A percentile compares a stretch with the other conserved stretches of the same genome.
Evolutionary conservation across 2,329 filamentous ascomycete species (phyloP).

Genomic region (Beauveria bassiana): DNA sequence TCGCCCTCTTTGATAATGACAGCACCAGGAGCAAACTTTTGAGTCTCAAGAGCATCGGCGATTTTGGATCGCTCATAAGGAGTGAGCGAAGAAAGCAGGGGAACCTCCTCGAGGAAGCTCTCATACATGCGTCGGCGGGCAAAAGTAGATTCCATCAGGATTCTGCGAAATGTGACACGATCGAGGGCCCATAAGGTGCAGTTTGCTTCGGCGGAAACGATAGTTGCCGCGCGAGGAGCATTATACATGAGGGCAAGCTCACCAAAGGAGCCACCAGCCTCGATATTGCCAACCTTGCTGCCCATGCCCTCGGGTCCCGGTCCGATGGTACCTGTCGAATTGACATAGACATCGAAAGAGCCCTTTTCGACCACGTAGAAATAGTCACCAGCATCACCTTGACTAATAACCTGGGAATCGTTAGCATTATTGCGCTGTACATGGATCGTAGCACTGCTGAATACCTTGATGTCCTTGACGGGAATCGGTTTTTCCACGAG

Average conservation of each 20-base stretch:
- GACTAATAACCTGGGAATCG: slow-evolving; percentile 71
- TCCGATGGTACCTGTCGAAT: slow-evolving; percentile 67
- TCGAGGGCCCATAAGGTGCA: slow-evolving; percentile 92
- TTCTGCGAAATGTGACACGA: slow-evolving; percentile 91
- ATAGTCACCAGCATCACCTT: slow-evolving; percentile 93
- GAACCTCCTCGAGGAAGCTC: slow-evolving; percentile 89
- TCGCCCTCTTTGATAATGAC: slow-evolving; percentile 89
- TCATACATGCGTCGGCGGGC: slow-evolving; percentile 95
- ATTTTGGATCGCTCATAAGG: slow-evolving; percentile 96
- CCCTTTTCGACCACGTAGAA: slow-evolving; percentile 97
- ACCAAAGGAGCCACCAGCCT: slow-evolving; percentile 87
- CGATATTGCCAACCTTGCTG: slow-evolving; percentile 70
- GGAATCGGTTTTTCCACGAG: slow-evolving; percentile 93
- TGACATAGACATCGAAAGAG: slow-evolving; percentile 85
- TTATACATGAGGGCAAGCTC: slow-evolving; percentile 99
- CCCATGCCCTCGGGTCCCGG: slow-evolving; percentile 78
- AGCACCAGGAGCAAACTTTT: slow-evolving; percentile 72
- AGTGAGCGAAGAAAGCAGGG: slow-evolving; percentile 73
- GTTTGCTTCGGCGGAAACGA: slow-evolving; percentile 69
- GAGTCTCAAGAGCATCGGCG: slow-evolving; percentile 87
- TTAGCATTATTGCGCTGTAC: slow-evolving; percentile 17
- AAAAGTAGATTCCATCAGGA: slow-evolving; percentile 97
- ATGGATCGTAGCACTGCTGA: slow-evolving; percentile 11
- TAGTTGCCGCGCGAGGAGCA: slow-evolving; percentile 87
- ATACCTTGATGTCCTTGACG: slow-evolving; percentile 70